Base-by-base conservation (phyloP, 306 rosid genomes). In the Pterocarpus santalinus region DNA sequence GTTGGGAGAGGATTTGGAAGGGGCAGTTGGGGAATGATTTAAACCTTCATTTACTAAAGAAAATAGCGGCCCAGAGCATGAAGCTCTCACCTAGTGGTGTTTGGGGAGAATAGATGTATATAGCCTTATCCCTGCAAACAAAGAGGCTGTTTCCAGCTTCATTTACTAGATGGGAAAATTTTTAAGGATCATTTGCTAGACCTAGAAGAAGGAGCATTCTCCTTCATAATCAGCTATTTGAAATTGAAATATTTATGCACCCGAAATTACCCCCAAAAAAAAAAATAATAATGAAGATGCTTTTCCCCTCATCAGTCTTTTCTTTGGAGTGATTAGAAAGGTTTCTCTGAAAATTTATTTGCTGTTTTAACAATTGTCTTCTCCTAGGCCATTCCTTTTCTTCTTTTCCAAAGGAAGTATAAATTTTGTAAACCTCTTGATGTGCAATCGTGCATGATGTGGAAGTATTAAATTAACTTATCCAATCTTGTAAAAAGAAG, bases 401-500 rank as follows among this genome's bases (percentile, higher is more conserved):
- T 28, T 43, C 17, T 41, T 14, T n/a, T n/a, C 47, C 55, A 39
- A 47, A 62, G 49, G 47, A 44, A 75, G 41, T 33, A 41, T 28
- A 43, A 13, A 58, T 75, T 32, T 7, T 16, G 12, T 75, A 33
- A 46, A n/a, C 52, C 70, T 44, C 46, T 30, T 46, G 16, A 43
- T 15, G 47, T 44, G 62, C 9, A 22, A 22, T 22, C 28, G 28
- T 22, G 47, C 8, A 6, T 28, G 43, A 74, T 11, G 7, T 75
- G 33, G 14, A 75, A 62, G 4, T 15, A 47, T 65, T 17, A 41
- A 16, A 52, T 32, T 75, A 30, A 41, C 35, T 8, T 7, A 5
- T 34, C 17, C 49, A 63, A 64, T 77, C 57, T 22, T 55, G 11
- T 65, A 7, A 38, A 66, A 55, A 36, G 16, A 65, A 60, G 66